Base-by-base conservation (phyloP, 2,329 filamentous ascomycete species). In the Amesomyces nigricolor region DNA sequence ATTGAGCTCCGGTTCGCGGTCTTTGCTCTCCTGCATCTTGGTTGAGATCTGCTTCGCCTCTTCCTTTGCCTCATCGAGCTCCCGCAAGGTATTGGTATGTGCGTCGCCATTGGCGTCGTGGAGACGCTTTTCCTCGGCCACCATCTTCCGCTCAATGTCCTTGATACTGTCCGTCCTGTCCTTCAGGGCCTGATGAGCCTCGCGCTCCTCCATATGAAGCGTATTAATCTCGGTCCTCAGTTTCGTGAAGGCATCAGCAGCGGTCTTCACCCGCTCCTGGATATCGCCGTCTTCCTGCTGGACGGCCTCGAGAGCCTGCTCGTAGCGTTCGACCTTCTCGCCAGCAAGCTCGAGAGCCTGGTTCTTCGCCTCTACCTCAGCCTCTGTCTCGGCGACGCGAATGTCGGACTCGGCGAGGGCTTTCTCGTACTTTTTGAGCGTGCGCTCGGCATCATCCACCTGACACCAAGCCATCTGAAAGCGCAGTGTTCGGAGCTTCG, bases 381-480 rank as follows among this genome's bases (percentile, higher is more conserved):
- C 58, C 52, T 71, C 62, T 17, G 64, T 64, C 57, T 77, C 72
- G 19, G 71, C 64, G 50, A 88, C 79, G 10, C 71, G 67, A 17
- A 68, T 66, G 16, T 79, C 71, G 13, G 66, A 65, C 8, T 70
- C 61, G 3, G 63, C 65, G 13, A 80, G 64, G 4, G 66, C 68
- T 13, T 70, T 64, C 40, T 75, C 68, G 4, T 70, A 63, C 7
- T 64, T 62, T 19, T 62, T 67, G 0, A 85, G 66, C 3, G 72
- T 65, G 37, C 70, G 72, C 70, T 97, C 92, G 68, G 88, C 79
- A 54, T 89, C 84, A 47, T 85, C 81, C 1, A 97, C 91, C 66
- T 95, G 89, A 22, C 84, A 81, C 94, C 94, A 99, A n/a, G 87
- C 85, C 59, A 89, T 75, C 71, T 95, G 87, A 16, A 80, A 77